Percentiles rank a stretch among this genome's conserved stretches.
phyloP scores from a whole-genome alignment of 371 early-diverging fungal genomes.

The Mucor plumbeus region DNA sequence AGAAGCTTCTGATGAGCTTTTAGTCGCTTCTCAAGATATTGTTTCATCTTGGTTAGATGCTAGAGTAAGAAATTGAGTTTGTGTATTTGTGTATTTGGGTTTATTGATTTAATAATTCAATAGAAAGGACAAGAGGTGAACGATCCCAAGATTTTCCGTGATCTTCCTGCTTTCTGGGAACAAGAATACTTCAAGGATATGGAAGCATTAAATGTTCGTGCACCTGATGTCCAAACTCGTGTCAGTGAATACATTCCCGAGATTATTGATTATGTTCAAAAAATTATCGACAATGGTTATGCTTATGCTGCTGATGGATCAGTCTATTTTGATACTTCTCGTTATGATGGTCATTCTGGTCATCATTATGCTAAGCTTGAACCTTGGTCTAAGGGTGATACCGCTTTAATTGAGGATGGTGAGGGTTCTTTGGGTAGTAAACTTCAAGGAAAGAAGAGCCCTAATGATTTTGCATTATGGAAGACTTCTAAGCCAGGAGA shows the following conservation, averaged over 20 bases:
- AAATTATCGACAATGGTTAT: conserved; percentile 94
- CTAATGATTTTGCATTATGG: conserved; percentile 99
- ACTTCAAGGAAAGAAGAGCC: conserved; percentile 74
- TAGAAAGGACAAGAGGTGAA: conserved; percentile 73
- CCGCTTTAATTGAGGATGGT: conserved; percentile 85
- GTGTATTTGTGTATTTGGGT: background rate
- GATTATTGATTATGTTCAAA: conserved; percentile 89
- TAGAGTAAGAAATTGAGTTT: conserved; percentile 34
- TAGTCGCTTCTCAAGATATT: conserved; percentile 61
- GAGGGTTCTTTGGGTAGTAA: conserved; percentile 87
- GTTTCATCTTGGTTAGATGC: conserved; percentile 64
- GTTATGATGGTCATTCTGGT: conserved; percentile 83
- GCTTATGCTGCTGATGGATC: conserved; percentile 95
- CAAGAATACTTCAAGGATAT: conserved; percentile 96
- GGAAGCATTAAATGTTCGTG: conserved; percentile 89
- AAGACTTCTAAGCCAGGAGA: conserved; percentile 97
- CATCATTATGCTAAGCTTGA: conserved; percentile 94
- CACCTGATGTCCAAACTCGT: conserved; percentile 95
- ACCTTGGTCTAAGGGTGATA: conserved; percentile 87
- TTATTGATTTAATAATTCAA: background rate
- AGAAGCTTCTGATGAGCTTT: conserved; percentile 48
- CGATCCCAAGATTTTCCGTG: conserved; percentile 89
- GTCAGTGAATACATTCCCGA: conserved; percentile 99
- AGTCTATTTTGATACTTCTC: conserved; percentile 97
- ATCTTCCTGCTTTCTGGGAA: conserved; percentile 96